Evolutionary conservation across 192 early-diverging fungal species (phyloP).

Genomic region (Podila epicladia): DNA sequence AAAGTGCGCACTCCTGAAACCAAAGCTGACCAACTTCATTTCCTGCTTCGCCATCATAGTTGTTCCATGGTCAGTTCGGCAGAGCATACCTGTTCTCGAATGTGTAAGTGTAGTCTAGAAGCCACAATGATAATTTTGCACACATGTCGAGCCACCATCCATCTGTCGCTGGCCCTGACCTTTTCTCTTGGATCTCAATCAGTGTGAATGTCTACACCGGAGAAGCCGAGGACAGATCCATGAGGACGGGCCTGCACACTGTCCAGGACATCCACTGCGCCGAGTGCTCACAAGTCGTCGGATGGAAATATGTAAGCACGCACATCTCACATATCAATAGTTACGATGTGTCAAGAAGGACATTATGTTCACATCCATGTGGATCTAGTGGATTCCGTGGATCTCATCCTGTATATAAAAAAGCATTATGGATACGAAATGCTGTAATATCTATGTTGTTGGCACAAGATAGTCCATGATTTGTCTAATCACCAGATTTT

Average conservation of each 20-base stretch:
- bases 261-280: constrained; percentile 76
- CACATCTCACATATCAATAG: not conserved
- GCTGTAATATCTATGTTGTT: not conserved
- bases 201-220: constrained; percentile 69
- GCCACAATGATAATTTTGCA: no score
- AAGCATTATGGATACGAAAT: no score
- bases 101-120: constrained; percentile 52
- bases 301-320: constrained; percentile 70
- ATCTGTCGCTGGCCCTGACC: no score
- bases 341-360: no score
- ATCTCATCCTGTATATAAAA: not conserved
- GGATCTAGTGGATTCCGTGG: not conserved
- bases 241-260: constrained; percentile 82
- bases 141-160: no score
- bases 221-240: constrained; percentile 60
- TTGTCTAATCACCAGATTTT: not conserved
- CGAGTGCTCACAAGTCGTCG: constrained; percentile 58
- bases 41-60: constrained; percentile 28
- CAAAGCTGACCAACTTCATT: not conserved
- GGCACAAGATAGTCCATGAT: not conserved
- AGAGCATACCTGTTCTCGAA: constrained; percentile 71
- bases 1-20: constrained; percentile 4
- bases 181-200: not conserved
- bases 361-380: not conserved
- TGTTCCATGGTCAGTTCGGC: constrained; percentile 70